Evolutionary conservation across 176 grass and related monocot species (phyloP).

Genomic region (Phoenix roebelenii): DNA sequence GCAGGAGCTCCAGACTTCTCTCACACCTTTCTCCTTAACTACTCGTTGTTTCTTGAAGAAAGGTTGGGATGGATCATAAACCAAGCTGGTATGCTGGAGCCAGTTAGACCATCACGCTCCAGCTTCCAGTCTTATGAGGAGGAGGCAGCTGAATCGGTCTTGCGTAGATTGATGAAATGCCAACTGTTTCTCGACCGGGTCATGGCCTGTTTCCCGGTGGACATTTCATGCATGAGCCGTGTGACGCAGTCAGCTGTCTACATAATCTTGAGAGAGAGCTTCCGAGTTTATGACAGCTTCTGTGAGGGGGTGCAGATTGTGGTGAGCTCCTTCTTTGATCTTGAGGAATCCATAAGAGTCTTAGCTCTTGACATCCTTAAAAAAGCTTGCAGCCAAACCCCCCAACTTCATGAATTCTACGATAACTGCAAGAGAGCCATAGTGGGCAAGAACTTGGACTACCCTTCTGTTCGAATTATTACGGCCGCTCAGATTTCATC

Average conservation of each 20-base stretch:
- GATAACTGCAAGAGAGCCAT: constrained; percentile 60
- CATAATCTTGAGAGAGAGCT: constrained; percentile 86
- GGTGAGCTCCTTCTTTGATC: constrained; percentile 14
- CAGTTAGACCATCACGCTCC: constrained; percentile 10
- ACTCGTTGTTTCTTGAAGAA: constrained; percentile 73
- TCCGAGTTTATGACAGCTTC: constrained; percentile 72
- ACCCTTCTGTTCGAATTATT: constrained; percentile 69
- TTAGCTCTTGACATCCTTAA: constrained; percentile 46
- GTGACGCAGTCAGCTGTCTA: constrained; percentile 43
- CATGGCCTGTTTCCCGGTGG: constrained; percentile 50
- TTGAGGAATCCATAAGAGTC: constrained; percentile 19
- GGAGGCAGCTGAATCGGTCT: constrained; percentile 16
- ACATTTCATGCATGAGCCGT: constrained; percentile 27
- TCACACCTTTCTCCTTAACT: constrained; percentile 57
- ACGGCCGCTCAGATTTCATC: constrained; percentile 29
- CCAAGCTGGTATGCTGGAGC: constrained; percentile 75
- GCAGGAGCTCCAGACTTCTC: constrained; percentile 15
- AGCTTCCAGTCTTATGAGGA: constrained; percentile 13
- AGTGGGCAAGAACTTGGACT: constrained; percentile 46
- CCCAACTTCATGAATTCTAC: constrained; percentile 70
- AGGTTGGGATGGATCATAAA: constrained; percentile 74
- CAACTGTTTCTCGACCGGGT: constrained; percentile 69
- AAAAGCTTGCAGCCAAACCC: constrained; percentile 63
- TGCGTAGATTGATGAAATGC: constrained; percentile 54
- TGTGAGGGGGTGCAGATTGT: constrained; percentile 37